Evolutionary conservation across 148 eudicot species (phyloP).

Genomic region (Camellia sinensis): DNA sequence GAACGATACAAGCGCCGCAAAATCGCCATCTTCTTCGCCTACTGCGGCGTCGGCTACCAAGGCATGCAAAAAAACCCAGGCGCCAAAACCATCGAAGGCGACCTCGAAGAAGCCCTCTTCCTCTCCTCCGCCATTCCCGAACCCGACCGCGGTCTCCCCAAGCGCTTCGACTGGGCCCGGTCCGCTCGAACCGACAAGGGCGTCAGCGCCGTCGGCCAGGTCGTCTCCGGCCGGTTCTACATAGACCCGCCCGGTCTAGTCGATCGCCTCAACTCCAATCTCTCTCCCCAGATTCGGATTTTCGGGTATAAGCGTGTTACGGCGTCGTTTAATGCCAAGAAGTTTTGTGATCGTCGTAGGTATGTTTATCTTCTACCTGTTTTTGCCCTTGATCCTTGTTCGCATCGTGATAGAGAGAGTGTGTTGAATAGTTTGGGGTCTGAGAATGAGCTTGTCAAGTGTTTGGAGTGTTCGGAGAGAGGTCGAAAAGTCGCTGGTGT

Average conservation of each 20-base stretch:
- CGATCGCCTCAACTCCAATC: conserved; percentile 46
- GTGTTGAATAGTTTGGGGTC: conserved; percentile 78
- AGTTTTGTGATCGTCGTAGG: conserved; percentile 76
- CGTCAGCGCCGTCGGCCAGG: conserved; percentile 88
- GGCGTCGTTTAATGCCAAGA: conserved; percentile 65
- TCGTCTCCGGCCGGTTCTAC: conserved; percentile 76
- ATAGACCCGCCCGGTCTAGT: conserved; percentile 77
- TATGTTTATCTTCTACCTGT: conserved; percentile 86
- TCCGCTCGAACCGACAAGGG: conserved; percentile 96
- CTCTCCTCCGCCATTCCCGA: conserved; percentile 73
- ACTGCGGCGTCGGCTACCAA: conserved; percentile 90
- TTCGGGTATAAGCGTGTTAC: conserved; percentile 72
- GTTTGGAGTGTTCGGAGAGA: conserved; percentile 76
- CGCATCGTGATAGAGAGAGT: conserved; percentile 89
- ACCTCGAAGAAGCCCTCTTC: conserved; percentile 84
- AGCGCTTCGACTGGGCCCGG: conserved; percentile 74
- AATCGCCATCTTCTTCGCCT: conserved; percentile 83
- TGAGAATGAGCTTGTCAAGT: conserved; percentile 67
- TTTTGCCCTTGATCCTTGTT: conserved; percentile 72
- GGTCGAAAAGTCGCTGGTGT: conserved; percentile 78
- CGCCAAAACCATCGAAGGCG: conserved; percentile 95
- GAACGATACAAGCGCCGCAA: conserved; percentile 74
- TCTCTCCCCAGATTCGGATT: conserved; percentile 56
- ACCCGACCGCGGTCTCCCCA: conserved; percentile 49
- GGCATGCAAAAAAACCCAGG: conserved; percentile 98